Conservation (phyloP, 495 filamentous ascomycete species). For the Penicillium turbatum region DNA sequence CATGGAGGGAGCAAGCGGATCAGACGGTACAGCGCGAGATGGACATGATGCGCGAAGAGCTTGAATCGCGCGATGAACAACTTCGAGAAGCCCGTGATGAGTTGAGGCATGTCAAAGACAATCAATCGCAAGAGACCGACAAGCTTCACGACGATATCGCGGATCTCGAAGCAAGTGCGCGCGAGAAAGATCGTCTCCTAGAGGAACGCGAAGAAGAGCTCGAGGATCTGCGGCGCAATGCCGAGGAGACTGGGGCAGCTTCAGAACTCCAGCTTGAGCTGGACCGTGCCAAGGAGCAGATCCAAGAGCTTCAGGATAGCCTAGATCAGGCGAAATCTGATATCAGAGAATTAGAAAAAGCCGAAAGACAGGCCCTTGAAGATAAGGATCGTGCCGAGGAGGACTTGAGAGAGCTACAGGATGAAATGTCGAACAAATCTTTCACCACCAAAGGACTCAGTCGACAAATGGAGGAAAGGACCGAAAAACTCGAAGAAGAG, state of each 20-base stretch:
- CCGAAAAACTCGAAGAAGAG: conserved; percentile 60
- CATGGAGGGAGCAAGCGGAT: conserved; percentile 68
- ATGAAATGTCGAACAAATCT: conserved; percentile 76
- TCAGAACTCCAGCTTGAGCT: conserved; percentile 49
- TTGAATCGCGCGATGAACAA: conserved; percentile 53
- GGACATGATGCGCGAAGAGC: conserved; percentile 53
- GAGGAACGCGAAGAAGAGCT: conserved; percentile 64
- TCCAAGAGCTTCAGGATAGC: conserved; percentile 59
- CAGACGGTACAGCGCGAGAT: conserved; percentile 59
- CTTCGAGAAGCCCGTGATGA: conserved; percentile 45
- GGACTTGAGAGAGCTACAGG: conserved; percentile 58
- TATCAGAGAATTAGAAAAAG: conserved; percentile 54
- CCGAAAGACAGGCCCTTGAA: conserved; percentile 58
- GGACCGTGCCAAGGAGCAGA: conserved; percentile 52
- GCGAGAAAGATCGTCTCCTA: conserved; percentile 61
- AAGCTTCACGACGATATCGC: conserved; percentile 63
- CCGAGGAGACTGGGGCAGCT: conserved; percentile 49
- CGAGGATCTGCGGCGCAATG: conserved; percentile 53
- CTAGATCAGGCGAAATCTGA: conserved; percentile 49
- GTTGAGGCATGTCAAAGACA: conserved; percentile 41
- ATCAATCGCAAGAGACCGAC: conserved; percentile 52
- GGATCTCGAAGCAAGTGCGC: conserved; percentile 60
- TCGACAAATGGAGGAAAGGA: conserved; percentile 69
- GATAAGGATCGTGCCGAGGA: conserved; percentile 52
- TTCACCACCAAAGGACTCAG: conserved; percentile 71